These are phyloP conservation scores for Acacia confusa DNA, from an alignment of 306 rosid genomes.

Conservation along the genomic window DNA sequence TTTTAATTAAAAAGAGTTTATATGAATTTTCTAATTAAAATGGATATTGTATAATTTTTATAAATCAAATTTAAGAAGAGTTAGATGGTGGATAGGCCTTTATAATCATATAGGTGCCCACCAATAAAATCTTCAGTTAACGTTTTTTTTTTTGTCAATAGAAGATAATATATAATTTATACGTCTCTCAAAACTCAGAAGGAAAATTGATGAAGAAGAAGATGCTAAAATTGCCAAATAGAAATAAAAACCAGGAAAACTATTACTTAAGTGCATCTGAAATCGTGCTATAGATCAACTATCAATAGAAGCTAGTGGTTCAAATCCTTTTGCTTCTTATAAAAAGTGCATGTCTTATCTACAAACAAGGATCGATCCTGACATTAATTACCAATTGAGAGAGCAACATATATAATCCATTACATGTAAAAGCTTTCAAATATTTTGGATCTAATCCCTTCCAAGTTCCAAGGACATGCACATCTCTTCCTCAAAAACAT, in stretches of 20 bases:
- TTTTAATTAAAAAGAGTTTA: too few relatives aligned
- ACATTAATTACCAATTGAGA: neutral
- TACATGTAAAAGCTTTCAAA: neutral
- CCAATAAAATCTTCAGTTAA: too few relatives aligned
- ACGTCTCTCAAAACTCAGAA: too few relatives aligned
- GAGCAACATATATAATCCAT: neutral
- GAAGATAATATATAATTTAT: too few relatives aligned
- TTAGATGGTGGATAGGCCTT: too few relatives aligned
- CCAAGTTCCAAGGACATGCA: neutral
- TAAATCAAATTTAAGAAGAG: too few relatives aligned
- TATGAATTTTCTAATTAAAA: too few relatives aligned
- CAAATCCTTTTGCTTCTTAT: neutral
- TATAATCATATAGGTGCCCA: too few relatives aligned
- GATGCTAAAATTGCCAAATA: neutral
- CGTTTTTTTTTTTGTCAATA: too few relatives aligned
- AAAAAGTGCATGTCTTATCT: neutral
- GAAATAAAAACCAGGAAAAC: neutral
- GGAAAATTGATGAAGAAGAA: neutral
- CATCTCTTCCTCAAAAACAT: neutral
- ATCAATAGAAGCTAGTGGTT: neutral
- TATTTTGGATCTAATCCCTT: neutral
- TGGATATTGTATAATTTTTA: too few relatives aligned
- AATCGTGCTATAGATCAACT: neutral
- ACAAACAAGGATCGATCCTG: neutral
- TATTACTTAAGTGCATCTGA: neutral